phyloP scores from a whole-genome alignment of 495 filamentous ascomycete species.

The Cryomyces minteri region DNA sequence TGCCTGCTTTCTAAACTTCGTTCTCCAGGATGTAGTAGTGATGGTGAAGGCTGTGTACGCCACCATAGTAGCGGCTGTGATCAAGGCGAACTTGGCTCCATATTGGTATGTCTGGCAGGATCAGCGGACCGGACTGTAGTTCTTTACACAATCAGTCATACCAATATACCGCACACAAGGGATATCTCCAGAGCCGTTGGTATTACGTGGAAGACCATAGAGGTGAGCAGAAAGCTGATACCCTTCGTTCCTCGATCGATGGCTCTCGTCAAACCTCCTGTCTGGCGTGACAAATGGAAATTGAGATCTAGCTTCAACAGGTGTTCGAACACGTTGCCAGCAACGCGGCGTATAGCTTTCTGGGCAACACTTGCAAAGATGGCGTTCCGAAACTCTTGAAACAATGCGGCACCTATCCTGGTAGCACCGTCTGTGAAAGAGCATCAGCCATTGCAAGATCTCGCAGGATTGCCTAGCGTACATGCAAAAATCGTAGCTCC shows the following conservation, averaged over 20 bases:
- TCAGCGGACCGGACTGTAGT: not conserved
- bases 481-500: slow-evolving; percentile 83
- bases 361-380: slow-evolving; percentile 94
- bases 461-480: slow-evolving; percentile 18
- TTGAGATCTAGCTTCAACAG: slow-evolving; percentile 73
- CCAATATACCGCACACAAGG: slow-evolving; percentile 82
- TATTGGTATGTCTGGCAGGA: slow-evolving; percentile 63
- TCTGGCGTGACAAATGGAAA: slow-evolving; percentile 88
- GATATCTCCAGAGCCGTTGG: slow-evolving; percentile 87
- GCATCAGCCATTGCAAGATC: not conserved
- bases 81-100: slow-evolving; percentile 74
- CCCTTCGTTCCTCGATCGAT: slow-evolving; percentile 96
- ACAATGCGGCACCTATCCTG: slow-evolving; percentile 68
- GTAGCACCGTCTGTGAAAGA: slow-evolving; percentile 51
- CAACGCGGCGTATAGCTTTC: slow-evolving; percentile 84
- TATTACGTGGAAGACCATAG: slow-evolving; percentile 96
- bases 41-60: slow-evolving; percentile 93
- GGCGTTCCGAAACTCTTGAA: slow-evolving; percentile 85
- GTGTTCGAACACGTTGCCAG: slow-evolving; percentile 82
- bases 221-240: slow-evolving; percentile 88
- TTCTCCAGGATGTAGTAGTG: slow-evolving; percentile 86
- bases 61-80: slow-evolving; percentile 80
- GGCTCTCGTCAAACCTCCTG: slow-evolving; percentile 80
- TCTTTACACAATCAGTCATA: slow-evolving; percentile 12
- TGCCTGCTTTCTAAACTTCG: slow-evolving; percentile 83